Conservation (phyloP, 495 filamentous ascomycete genomes). For the Neurospora tetrasperma region DNA sequence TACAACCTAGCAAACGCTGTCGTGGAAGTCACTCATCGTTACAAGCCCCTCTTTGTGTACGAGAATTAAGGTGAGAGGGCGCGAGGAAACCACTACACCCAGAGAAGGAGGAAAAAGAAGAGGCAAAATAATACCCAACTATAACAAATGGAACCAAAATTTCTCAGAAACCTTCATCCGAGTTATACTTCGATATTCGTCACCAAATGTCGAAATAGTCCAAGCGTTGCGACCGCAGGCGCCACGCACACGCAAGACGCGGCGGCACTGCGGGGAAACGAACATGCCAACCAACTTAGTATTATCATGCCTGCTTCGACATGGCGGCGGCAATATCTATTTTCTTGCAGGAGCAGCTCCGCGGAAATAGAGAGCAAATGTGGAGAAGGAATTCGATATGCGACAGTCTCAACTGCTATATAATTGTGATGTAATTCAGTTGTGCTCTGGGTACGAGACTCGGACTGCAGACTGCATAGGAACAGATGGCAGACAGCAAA, state of each 20-base stretch:
- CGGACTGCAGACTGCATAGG: background rate
- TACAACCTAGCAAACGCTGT: conserved; percentile 69
- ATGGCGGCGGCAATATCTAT: background rate
- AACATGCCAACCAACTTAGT: background rate
- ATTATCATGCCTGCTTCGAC: background rate
- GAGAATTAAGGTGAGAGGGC: conserved; percentile 20
- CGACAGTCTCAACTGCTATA: background rate
- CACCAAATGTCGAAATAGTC: background rate
- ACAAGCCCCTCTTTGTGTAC: conserved; percentile 53
- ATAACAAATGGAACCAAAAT: background rate
- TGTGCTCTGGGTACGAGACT: background rate
- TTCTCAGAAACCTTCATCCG: background rate
- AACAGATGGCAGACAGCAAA: background rate
- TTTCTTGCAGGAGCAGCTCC: background rate
- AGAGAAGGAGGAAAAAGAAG: background rate
- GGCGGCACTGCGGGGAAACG: background rate
- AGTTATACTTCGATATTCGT: background rate
- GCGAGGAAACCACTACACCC: conserved; percentile 1
- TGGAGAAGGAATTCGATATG: background rate
- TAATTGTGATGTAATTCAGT: background rate
- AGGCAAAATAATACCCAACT: background rate
- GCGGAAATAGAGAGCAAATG: background rate
- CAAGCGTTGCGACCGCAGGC: background rate
- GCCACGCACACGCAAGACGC: background rate
- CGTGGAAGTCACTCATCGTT: conserved; percentile 79